Base-by-base conservation (phyloP, 139 green algal genomes). In the Coelastrella sp. region DNA sequence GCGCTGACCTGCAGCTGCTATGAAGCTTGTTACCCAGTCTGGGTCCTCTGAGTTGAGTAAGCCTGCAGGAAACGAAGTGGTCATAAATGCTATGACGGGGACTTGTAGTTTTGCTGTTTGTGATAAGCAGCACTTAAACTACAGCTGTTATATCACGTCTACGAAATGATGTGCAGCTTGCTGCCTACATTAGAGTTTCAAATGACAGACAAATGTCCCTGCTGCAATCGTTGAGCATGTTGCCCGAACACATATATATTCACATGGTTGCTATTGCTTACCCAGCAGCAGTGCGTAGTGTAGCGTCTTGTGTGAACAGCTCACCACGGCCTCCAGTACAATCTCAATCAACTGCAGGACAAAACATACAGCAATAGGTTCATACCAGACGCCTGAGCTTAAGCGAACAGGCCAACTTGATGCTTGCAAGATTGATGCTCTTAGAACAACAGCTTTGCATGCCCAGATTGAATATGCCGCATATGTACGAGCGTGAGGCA, bases 231-330 rank as follows among this genome's bases (percentile, higher is more conserved):
- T n/a, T n/a, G n/a, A n/a, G n/a, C n/a, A n/a, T n/a, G n/a, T n/a
- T n/a, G n/a, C n/a, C n/a, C n/a, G n/a, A n/a, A n/a, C n/a, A n/a
- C n/a, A n/a, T n/a, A n/a, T 68, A 10, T 10, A 68, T 7, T 68
- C 7, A 68, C 7, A 68, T 17, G 7, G 61, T 68, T 17, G 61
- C 17, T 76, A 8, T 7, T 76, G 17, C 93, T 92, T 90, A 97
- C 96, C 96, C 8, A 95, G 87, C 14, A 98, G 91, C 20, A 97
- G 91, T 7, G 94, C 94, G 76, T 98, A 98, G 71, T 97, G 86
- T 0, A 93, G 92, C 4, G 94, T 96, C 89, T 98, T 98, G 81
- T 93, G 90, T 10, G 92, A 90, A 71, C 32, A 96, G 88, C 91
- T 92, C 73, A 71, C 20, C 5, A 85, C 61, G 22, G 83, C 75